Evolutionary conservation across 352 stramenopile species (phyloP).

Genomic region (Globisporangium orthogonon): DNA sequence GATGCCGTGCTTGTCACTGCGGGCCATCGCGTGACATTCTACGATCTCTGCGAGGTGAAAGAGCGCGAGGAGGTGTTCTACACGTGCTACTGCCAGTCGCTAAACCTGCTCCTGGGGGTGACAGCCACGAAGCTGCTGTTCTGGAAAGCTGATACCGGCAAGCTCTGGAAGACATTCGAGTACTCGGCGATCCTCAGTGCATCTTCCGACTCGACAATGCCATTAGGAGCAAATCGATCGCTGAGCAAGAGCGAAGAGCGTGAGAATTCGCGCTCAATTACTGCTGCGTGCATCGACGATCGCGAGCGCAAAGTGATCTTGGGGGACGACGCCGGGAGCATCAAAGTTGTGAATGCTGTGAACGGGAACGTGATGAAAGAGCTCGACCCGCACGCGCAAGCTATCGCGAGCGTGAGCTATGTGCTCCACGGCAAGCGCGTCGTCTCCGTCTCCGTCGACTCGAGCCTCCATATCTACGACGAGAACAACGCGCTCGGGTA

Average conservation of each 20-base stretch:
- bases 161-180: conserved; percentile 45
- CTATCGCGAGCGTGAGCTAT: conserved; percentile 47
- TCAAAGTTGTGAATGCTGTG: conserved; percentile 67
- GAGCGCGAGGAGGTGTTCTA: conserved; percentile 63
- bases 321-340: conserved; percentile 54
- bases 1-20: conserved; percentile 51
- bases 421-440: conserved; percentile 56
- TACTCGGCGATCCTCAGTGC: conserved; percentile 28
- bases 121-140: conserved; percentile 51
- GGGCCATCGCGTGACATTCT: conserved; percentile 34
- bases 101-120: conserved; percentile 52
- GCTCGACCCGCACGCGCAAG: conserved; percentile 44
- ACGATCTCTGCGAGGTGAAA: conserved; percentile 53
- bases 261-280: conserved; percentile 31
- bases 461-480: conserved; percentile 58
- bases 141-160: conserved; percentile 50
- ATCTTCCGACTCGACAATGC: conserved; percentile 4
- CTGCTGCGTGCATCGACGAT: conserved; percentile 75
- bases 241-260: background rate
- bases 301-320: conserved; percentile 75
- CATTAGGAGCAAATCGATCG: background rate
- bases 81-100: conserved; percentile 37
- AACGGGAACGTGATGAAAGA: conserved; percentile 86
- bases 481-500: conserved; percentile 65
- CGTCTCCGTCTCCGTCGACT: conserved; percentile 50